Evolutionary conservation across 1,284 basidiomycete genomes (phyloP).

Genomic region (Dichomitus squalens): DNA sequence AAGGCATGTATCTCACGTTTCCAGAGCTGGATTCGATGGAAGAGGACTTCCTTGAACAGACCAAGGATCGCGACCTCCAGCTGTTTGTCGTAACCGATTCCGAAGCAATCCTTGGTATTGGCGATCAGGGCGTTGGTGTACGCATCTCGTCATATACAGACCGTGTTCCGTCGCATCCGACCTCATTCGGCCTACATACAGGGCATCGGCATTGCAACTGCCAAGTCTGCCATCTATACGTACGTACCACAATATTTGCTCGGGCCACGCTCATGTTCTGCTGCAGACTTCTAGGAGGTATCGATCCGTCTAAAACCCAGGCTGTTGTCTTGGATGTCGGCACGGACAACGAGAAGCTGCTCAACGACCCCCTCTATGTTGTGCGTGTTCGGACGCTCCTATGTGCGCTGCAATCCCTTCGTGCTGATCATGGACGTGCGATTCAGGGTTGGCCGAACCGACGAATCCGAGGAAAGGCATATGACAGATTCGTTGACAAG

Average conservation of each 20-base stretch:
- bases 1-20: conserved; percentile 70
- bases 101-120: conserved; percentile 84
- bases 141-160: conserved; percentile 18
- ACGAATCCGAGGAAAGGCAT: conserved; percentile 65
- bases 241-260: conserved; percentile 33
- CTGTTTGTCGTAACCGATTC: conserved; percentile 82
- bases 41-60: conserved; percentile 69
- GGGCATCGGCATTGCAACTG: conserved; percentile 74
- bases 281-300: conserved; percentile 73
- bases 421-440: neutral
- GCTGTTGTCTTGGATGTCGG: conserved; percentile 78
- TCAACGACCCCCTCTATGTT: conserved; percentile 74
- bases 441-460: conserved; percentile 63
- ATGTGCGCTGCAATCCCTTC: neutral
- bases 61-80: conserved; percentile 61
- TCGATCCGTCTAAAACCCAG: conserved; percentile 73
- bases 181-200: conserved; percentile 19
- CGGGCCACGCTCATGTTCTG: neutral
- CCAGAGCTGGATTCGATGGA: conserved; percentile 73
- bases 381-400: conserved; percentile 36
- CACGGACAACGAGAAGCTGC: conserved; percentile 68
- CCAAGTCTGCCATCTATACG: conserved; percentile 87
- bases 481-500: conserved; percentile 72
- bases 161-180: neutral
- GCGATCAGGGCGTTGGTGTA: conserved; percentile 75